Evolutionary conservation across 805 yeast genomes (phyloP), one percentile per base, ranked within the genome.

Genomic region (Sungouiozyma intestinalis): DNA sequence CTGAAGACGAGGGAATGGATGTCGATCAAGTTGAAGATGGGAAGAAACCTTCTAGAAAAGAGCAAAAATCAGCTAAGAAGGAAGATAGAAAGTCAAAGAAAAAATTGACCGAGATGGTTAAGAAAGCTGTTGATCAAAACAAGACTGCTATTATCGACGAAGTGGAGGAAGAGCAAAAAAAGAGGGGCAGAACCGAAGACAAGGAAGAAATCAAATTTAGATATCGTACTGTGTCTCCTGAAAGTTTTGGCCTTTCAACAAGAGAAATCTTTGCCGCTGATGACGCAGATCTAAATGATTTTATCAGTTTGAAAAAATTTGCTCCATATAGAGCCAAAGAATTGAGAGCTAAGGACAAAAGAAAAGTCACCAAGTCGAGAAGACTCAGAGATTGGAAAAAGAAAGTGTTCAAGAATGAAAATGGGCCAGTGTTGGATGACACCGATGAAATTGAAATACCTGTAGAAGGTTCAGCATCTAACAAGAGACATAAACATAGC

Each of bases 201-300:
- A 62, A 62, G 35, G 71, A 61, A 2, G 71, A 60, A 5, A 53
- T 76, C 33, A 73, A 69, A 42, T 90, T 92, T 72, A 79, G 78
- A 53, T 92, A 92, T 59, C 76, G 97, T 54, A 95, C 87, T 53
- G 97, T 92, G 3, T 87, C 95, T 1, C 97, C 98, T 7, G 97
- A 92, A 55, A 67, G 87, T 8, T 92, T 76, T 65, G 97, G 97
- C 11, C 70, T 92, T 39, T 71, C 84, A 0, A 74, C 92, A 0
- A 72, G 92, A 48, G 98, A 92, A 53, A 92, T 92, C 38, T 68
- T 92, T 41, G 66, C 85, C 45, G 98, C 98, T 13, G 90, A 85
- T 55, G 98, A 92, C 60, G 71, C 73, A 46, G 83, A 81, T 39
- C 70, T 92, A 62, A 92, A 92, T 63, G 81, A 79, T 43, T 87